Evolutionary conservation across 306 rosid species (phyloP), one percentile per base, ranked within the genome.

Genomic region (Abrus precatorius): DNA sequence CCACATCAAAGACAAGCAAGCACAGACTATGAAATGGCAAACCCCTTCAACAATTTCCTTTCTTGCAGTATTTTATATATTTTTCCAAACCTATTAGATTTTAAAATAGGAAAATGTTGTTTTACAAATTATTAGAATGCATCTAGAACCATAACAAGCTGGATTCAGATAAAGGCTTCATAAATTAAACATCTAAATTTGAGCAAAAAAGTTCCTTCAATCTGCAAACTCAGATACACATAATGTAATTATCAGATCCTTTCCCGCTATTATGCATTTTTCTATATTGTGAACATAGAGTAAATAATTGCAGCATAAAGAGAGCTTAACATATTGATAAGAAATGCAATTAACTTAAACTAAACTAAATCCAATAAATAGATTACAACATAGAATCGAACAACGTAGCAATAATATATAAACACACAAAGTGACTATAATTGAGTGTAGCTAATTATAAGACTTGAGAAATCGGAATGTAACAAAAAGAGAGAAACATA

Each of bases 401-500:
- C 27, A 36, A 69, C 10, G 11, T 1, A 60, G 47, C 47, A 43
- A 43, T 5, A 38, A 38, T 38, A 38, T 38, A 20, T 20, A 20
- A 20, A 20, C 20, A 20, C 20, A 20, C 20, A 20, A 20, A 0
- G 40, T 36, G 40, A 36, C 40, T 36, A 43, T 43, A 43, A 3
- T 43, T 36, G 47, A 43, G 47, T 43, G 47, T 43, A 43, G 47
- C 47, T 2, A 38, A 20, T 20, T 9, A 55, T 13, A 59, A 32
- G 7, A 50, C 0, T 13, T 64, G 13, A n/a, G n/a, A 44, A 60
- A 1, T 9, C 3, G 6, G 14, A 41, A 20, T 2, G 1, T 2
- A 20, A 7, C 5, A 62, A 34, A 34, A 54, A 67, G 30, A 43
- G 20, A 12, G 6, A 13, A 60, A 72, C 94, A 72, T 85, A 91